Conservation (phyloP, 2,329 filamentous ascomycete species). For the Neurospora sp. region DNA sequence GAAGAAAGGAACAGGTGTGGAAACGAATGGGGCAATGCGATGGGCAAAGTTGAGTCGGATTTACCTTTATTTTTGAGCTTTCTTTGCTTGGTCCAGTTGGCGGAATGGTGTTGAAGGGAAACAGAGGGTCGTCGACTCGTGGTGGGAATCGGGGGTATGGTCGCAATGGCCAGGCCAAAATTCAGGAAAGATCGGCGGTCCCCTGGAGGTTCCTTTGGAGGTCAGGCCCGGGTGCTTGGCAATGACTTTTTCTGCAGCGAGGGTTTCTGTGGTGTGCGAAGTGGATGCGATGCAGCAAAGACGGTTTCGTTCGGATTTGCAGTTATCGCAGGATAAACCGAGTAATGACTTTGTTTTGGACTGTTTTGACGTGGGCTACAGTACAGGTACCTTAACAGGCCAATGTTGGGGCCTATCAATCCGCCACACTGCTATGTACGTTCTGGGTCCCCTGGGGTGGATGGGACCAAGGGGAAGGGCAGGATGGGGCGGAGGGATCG, state of each 20-base stretch:
- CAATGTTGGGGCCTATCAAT: not conserved
- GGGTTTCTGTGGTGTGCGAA: not conserved
- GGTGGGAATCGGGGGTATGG: not conserved
- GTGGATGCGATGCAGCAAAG: not conserved
- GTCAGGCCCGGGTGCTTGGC: not conserved
- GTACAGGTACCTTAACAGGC: not conserved
- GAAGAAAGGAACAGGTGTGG: not conserved
- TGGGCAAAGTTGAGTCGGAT: not conserved
- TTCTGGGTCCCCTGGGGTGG: not conserved
- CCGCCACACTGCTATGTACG: not conserved
- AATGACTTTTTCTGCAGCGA: not conserved
- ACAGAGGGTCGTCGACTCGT: not conserved
- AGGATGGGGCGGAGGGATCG: not conserved
- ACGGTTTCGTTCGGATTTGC: not conserved
- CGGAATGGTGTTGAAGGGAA: not conserved
- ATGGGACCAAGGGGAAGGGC: not conserved
- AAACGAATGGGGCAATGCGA: not conserved
- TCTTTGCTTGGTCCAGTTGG: not conserved
- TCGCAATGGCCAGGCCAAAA: not conserved
- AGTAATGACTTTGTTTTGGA: not conserved
- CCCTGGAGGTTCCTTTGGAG: not conserved
- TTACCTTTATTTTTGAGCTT: not conserved
- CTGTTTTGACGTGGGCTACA: not conserved
- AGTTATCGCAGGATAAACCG: not conserved
- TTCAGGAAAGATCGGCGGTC: not conserved